Evolutionary conservation across 139 green algal species (phyloP).

Genomic region (Zygnema circumcarinatum): DNA sequence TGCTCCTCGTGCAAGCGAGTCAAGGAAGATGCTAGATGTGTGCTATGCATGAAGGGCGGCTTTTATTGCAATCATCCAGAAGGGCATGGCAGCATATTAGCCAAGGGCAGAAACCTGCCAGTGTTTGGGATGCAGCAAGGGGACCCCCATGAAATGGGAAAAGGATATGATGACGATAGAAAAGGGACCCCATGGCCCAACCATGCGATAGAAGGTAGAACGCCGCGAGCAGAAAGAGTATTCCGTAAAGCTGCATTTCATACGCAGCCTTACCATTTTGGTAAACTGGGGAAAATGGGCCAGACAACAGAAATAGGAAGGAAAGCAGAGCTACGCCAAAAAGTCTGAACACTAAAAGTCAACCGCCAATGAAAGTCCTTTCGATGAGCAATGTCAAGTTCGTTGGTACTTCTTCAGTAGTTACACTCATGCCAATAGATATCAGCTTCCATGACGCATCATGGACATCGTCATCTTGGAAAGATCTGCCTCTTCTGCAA

Average conservation of each 20-base stretch:
- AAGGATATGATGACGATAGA: conserved; percentile 5
- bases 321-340: not conserved
- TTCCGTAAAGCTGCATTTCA: conserved; percentile 29
- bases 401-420: not conserved
- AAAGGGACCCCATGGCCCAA: conserved; percentile 2
- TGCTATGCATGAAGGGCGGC: not conserved
- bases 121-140: not conserved
- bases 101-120: not conserved
- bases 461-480: too few relatives aligned
- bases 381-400: not conserved
- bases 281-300: not conserved
- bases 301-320: not conserved
- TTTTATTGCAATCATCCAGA: not conserved
- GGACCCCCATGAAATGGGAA: not conserved
- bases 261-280: not conserved
- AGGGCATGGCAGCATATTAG: not conserved
- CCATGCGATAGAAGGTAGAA: conserved; percentile 33
- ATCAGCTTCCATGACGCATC: too few relatives aligned
- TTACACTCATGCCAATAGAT: too few relatives aligned
- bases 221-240: conserved; percentile 22
- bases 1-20: not conserved
- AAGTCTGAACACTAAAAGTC: too few relatives aligned
- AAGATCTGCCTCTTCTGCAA: too few relatives aligned
- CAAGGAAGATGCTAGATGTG: not conserved
- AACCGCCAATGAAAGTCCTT: too few relatives aligned